Evolutionary conservation across 2,329 filamentous ascomycete genomes (phyloP), one percentile per base, ranked within the genome.

Genomic region (Colletotrichum melonis): DNA sequence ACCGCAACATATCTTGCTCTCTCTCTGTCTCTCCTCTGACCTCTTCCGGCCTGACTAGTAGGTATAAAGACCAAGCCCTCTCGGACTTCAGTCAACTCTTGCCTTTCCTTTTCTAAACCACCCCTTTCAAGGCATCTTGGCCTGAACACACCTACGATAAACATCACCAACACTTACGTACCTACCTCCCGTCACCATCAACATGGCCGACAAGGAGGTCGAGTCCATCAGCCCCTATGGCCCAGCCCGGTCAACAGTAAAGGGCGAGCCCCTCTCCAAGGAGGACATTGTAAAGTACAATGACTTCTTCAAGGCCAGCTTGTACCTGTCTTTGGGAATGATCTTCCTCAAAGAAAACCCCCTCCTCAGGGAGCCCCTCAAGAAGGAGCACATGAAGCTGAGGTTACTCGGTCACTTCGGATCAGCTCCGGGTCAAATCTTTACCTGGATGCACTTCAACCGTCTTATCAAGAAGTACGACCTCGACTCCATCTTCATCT

Each of bases 361-460:
- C 16, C 87, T 95, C 14, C 89, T 95, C 56, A 88, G 88, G 73
- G 90, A 94, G 76, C 92, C 92, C 1, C 86, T 94, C 75, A 90
- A 90, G 76, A 84, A 89, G 38, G 90, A 94, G 67, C 92, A 95
- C 79, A 86, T 95, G 84, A 95, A 95, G 84, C 87, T 89, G 72
- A 90, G 93, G 76, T 86, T 95, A 9, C 86, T 95, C 2, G 93
- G 93, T 52, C 93, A 95, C 80, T 95, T 94, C 87, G 93, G 93
- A 67, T 94, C 92, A 3, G 93, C 93, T 63, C 91, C 93, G n/a
- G 93, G 93, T 16, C 93, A 95, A 82, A 91, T 92, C 72, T 95
- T 95, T 82, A 93, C 92, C 42, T 95, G 92, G 81, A 93, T 95
- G 85, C 93, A 95, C 83, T 93, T 94, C 87, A 95, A 95, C 82